Conservation (phyloP, 1,284 basidiomycete genomes). For the Apiotrichum akiyoshidainum region DNA sequence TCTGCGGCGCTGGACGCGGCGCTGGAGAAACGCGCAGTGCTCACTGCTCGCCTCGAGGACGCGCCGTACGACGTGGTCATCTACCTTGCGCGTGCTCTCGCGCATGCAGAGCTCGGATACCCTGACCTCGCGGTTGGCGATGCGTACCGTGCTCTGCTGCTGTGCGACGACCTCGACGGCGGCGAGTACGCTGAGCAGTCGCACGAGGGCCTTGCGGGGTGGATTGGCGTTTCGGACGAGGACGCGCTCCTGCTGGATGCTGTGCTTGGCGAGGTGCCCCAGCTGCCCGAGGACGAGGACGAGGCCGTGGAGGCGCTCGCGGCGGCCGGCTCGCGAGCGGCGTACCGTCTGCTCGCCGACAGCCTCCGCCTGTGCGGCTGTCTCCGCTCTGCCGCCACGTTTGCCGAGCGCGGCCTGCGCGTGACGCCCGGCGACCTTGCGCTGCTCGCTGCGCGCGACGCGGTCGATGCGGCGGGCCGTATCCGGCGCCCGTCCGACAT, state of each 20-base stretch:
- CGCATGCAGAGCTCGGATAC: slow-evolving; percentile 6
- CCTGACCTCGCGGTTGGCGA: slow-evolving; percentile 19
- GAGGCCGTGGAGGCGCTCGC: background rate
- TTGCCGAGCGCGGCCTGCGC: slow-evolving; percentile 11
- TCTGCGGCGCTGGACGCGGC: no score
- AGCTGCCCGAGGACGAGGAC: background rate
- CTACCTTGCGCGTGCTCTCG: slow-evolving; percentile 11
- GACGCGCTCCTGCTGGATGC: background rate
- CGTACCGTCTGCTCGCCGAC: slow-evolving; percentile 13
- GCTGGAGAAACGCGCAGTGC: background rate
- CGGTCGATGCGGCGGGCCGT: slow-evolving; percentile 7
- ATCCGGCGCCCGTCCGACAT: background rate
- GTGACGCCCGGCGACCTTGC: background rate
- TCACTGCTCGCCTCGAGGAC: slow-evolving; percentile 3
- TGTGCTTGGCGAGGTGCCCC: background rate
- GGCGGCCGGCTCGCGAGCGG: background rate
- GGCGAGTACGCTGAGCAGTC: slow-evolving; percentile 14
- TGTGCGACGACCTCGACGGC: slow-evolving; percentile 15
- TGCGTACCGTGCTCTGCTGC: slow-evolving; percentile 19
- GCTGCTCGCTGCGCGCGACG: background rate
- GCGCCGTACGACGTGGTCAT: slow-evolving; percentile 12
- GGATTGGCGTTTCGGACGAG: background rate
- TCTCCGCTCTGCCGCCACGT: slow-evolving; percentile 13
- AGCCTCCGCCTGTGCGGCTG: slow-evolving; percentile 10
- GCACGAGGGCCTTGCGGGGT: slow-evolving; percentile 6